Evolutionary conservation across 192 early-diverging fungal species (phyloP), one percentile per base, ranked within the genome.

Genomic region (Entrophospora sp.): DNA sequence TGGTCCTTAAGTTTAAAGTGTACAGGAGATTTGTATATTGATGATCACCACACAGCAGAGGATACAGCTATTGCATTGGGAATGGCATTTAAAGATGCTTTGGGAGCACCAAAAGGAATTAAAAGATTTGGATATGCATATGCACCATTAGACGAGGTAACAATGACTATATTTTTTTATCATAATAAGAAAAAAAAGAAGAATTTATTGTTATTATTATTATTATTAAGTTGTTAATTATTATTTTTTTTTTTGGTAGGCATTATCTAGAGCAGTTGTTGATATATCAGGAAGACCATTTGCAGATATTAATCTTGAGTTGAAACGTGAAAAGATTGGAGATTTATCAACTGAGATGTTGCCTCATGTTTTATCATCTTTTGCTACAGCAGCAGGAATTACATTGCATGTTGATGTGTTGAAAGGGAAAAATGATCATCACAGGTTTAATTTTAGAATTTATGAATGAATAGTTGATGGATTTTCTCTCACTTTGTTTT

Each of bases 11-110:
- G 71, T 8, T 69, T 97, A n/a, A 68, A 69, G 30, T 97, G 95
- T 79, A 80, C 78, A 43, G 97, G 97, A 35, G 95, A 99, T 74
- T 77, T 97, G 62, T 89, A 97, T 73, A 95, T 99, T 59, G 93
- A 97, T 77, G 95, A 99, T 79, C 95, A 99, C 76, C 97, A 99
- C 79, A 93, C 95, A 12, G 91, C 92, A 27, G 95, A 99, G 72
- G 97, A 99, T 72, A 87, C 87, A 16, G 95, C 91, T 8, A 91
- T 99, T 57, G 90, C 94, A 0, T 83, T 99, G 8, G 95, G 97
- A 20, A 83, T 84, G 77, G 92, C 92, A 7, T 99, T 96, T 69
- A 93, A 93, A 68, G 71, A 93, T 57, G 95, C 97, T 9, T 80
- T 99, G 14, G 94, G 93, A 37, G 81, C 83, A 59, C 88, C 93